phyloP scores from a whole-genome alignment of 176 grass and related monocot species.

The Phoenix roebelenii region DNA sequence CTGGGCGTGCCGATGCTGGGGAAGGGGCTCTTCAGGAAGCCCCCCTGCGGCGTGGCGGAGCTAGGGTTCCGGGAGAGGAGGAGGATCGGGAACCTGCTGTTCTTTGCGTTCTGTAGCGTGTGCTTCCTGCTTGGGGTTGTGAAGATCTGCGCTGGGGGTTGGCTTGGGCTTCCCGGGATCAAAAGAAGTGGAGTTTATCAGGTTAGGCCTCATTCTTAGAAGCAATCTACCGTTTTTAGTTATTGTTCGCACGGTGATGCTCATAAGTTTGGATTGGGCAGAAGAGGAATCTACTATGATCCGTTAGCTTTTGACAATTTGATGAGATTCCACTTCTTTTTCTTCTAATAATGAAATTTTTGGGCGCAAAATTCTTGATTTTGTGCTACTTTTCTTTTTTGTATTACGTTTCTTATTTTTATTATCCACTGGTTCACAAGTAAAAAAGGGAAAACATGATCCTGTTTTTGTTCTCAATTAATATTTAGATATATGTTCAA shows the following conservation, averaged over 20 bases:
- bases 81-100: constrained; percentile 61
- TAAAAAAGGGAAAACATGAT: too few species aligned
- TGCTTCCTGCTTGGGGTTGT: constrained; percentile 60
- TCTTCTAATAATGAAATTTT: too few species aligned
- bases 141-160: constrained; percentile 67
- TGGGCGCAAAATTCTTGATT: too few species aligned
- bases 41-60: constrained; percentile 5
- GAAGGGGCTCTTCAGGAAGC: constrained; percentile 37
- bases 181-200: constrained; percentile 29
- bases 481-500: too few species aligned
- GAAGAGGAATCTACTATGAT: too few species aligned
- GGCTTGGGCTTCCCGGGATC: constrained; percentile 25
- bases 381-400: too few species aligned
- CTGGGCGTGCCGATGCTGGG: constrained; percentile 26
- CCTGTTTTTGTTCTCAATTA: too few species aligned
- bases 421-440: too few species aligned
- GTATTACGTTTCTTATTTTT: too few species aligned
- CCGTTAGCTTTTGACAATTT: too few species aligned
- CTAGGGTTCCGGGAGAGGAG: constrained; percentile 40
- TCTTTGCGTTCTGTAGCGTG: constrained; percentile 69
- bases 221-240: background rate
- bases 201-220: constrained; percentile 16
- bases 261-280: background rate
- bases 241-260: constrained; percentile 1
- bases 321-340: too few species aligned